phyloP scores from a whole-genome alignment of 2,329 filamentous ascomycete genomes.

The Ploettnerulaceae sp. region DNA sequence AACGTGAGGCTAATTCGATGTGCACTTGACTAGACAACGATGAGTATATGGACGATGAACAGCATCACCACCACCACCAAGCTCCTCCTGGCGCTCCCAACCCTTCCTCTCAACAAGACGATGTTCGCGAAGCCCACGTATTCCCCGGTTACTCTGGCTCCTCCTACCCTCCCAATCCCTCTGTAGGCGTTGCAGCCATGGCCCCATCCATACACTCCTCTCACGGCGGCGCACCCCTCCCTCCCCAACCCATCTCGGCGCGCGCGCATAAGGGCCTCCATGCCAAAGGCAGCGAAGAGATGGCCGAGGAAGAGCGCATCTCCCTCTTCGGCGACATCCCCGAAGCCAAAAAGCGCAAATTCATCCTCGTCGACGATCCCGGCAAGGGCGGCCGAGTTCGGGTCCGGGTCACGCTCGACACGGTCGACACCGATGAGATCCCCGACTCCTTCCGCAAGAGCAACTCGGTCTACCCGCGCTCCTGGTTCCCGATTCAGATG shows the following conservation, averaged over 20 bases:
- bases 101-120: constrained; percentile 49
- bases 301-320: constrained; percentile 48
- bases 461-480: constrained; percentile 84
- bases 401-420: constrained; percentile 88
- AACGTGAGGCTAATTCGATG: constrained; percentile 33
- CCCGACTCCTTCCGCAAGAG: constrained; percentile 90
- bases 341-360: constrained; percentile 88
- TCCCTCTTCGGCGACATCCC: constrained; percentile 84
- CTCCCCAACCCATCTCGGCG: constrained; percentile 38
- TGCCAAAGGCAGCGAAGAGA: constrained; percentile 27
- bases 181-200: constrained; percentile 55
- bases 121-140: constrained; percentile 68
- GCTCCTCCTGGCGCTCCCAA: constrained; percentile 50
- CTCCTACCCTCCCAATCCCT: constrained; percentile 54
- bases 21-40: constrained; percentile 48
- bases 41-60: constrained; percentile 54
- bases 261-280: constrained; percentile 13
- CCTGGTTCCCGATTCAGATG: constrained; percentile 92
- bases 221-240: constrained; percentile 43
- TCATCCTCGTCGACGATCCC: constrained; percentile 90
- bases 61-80: constrained; percentile 63
- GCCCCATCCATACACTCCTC: constrained; percentile 46
- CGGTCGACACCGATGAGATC: constrained; percentile 91
- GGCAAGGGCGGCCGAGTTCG: constrained; percentile 76
- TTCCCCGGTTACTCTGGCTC: constrained; percentile 64